phyloP scores from a whole-genome alignment of 805 yeast genomes.

The Cyberlindnera mrakii region DNA sequence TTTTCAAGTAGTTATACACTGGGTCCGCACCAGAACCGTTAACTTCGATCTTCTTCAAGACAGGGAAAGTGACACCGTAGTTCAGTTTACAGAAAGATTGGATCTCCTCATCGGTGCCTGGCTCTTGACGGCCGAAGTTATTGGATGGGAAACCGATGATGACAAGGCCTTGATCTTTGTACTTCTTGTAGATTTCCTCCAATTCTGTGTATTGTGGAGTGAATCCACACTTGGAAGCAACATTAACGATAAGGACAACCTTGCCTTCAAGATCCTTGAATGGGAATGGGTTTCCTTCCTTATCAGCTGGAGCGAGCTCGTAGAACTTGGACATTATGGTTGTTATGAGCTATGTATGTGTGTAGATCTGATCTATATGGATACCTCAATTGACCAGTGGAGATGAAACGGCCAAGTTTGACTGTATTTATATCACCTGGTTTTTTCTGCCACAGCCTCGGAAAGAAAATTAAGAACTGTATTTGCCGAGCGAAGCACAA shows the following conservation, averaged over 20 bases:
- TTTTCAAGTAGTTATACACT: conserved; percentile 73
- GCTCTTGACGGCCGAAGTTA: conserved; percentile 85
- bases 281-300: conserved; percentile 51
- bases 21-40: conserved; percentile 81
- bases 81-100: conserved; percentile 69
- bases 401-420: no score
- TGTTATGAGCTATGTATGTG: neutral
- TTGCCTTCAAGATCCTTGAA: conserved; percentile 65
- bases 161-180: conserved; percentile 57
- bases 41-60: conserved; percentile 80
- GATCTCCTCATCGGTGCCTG: conserved; percentile 61
- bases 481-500: no score
- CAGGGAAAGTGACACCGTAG: conserved; percentile 90
- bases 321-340: conserved; percentile 52
- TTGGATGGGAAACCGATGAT: conserved; percentile 86
- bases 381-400: neutral
- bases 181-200: conserved; percentile 63
- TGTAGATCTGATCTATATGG: no score
- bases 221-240: conserved; percentile 82
- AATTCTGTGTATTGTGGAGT: conserved; percentile 76
- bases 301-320: conserved; percentile 59
- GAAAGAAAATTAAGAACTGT: no score
- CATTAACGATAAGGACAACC: conserved; percentile 78
- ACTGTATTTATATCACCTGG: no score
- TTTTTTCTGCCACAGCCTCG: no score